Evolutionary conservation across 129 eudicot genomes (phyloP).

Genomic region (Erigeron canadensis): DNA sequence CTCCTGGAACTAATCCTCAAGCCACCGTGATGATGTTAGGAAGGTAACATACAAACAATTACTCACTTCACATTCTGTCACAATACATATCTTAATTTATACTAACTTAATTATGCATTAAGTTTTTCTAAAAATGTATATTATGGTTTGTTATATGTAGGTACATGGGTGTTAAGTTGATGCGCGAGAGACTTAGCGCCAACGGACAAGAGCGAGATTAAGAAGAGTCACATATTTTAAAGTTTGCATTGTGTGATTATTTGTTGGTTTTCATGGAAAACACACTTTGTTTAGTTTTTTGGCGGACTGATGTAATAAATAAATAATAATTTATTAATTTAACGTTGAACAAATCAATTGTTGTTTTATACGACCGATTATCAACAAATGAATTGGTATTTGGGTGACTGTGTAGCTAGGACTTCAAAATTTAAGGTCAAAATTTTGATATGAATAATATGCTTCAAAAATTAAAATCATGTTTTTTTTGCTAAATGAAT

Average conservation of each 20-base stretch:
- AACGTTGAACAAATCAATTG: background rate
- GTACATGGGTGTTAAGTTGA: slow-evolving; percentile 83
- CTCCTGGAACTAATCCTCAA: slow-evolving; percentile 99
- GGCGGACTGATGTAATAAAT: slow-evolving; percentile 6
- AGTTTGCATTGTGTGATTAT: slow-evolving; percentile 11
- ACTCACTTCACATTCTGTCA: background rate
- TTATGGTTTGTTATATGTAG: slow-evolving; percentile 33
- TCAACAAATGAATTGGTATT: too few relatives aligned
- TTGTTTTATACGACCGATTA: background rate
- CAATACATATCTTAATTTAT: too few relatives aligned
- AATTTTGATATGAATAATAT: too few relatives aligned
- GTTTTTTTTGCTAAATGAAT: too few relatives aligned
- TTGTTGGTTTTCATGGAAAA: slow-evolving; percentile 15
- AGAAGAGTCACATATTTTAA: background rate
- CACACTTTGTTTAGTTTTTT: slow-evolving; percentile 9
- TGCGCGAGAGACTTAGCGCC: slow-evolving; percentile 47
- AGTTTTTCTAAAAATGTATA: background rate
- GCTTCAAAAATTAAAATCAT: too few relatives aligned
- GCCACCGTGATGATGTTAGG: slow-evolving; percentile 99
- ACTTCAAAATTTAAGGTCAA: too few relatives aligned
- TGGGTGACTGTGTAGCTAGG: too few relatives aligned
- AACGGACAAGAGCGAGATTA: slow-evolving; percentile 13
- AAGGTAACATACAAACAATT: slow-evolving; percentile 41
- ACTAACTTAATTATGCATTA: background rate
- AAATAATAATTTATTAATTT: background rate